Evolutionary conservation across 1,139 yeast genomes (phyloP).

Genomic region (Candida sojae): DNA sequence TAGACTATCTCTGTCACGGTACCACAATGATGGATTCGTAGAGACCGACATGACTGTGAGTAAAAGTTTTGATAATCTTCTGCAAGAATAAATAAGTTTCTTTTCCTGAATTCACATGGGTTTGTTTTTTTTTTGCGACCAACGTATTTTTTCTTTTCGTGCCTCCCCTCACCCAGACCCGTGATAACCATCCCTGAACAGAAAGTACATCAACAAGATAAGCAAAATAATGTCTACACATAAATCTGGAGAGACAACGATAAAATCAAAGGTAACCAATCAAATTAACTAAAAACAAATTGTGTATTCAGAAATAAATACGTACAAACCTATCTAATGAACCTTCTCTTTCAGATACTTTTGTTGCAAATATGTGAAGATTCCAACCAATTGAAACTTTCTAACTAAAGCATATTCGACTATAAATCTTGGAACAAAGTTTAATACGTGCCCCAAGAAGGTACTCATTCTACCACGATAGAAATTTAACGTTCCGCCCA

Average conservation of each 20-base stretch:
- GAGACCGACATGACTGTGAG: slow-evolving; percentile 2
- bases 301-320: background rate
- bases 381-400: slow-evolving; percentile 48
- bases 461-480: slow-evolving; percentile 59
- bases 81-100: too few species aligned
- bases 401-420: slow-evolving; percentile 45
- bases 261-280: too few species aligned
- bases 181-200: too few species aligned
- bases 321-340: background rate
- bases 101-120: too few species aligned
- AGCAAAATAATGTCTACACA: background rate
- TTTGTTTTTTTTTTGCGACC: too few species aligned
- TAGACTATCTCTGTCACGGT: slow-evolving; percentile 37
- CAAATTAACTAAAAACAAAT: background rate
- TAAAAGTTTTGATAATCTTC: background rate
- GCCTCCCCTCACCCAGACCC: too few species aligned
- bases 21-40: slow-evolving; percentile 33
- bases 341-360: slow-evolving; percentile 20
- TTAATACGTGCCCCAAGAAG: slow-evolving; percentile 33
- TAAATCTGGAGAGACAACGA: background rate
- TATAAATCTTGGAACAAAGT: slow-evolving; percentile 50
- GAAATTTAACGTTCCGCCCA: slow-evolving; percentile 41
- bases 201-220: too few species aligned
- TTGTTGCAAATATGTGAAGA: slow-evolving; percentile 22
- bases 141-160: too few species aligned